Evolutionary conservation across 2,329 filamentous ascomycete species (phyloP).

Genomic region (Epichloe gansuensis): DNA sequence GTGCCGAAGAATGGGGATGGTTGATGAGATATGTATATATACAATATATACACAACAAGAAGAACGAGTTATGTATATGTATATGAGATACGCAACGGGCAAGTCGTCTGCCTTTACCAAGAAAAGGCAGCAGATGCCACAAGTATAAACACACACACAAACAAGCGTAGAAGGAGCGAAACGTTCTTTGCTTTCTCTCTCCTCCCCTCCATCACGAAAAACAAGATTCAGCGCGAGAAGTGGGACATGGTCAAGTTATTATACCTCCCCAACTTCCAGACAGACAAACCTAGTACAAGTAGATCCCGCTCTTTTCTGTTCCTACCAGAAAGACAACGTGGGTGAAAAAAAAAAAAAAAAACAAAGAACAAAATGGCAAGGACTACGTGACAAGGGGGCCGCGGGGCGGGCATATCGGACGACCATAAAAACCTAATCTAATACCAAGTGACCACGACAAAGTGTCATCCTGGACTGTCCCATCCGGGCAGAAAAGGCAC

Average conservation of each 20-base stretch:
- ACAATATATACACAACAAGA: not conserved
- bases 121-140: not conserved
- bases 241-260: constrained; percentile 1
- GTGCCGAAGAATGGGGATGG: not conserved
- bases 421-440: not conserved
- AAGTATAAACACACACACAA: no score
- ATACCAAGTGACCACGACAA: constrained; percentile 3
- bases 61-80: not conserved
- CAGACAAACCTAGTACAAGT: not conserved
- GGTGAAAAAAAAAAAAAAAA: no score
- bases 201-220: not conserved
- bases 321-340: no score
- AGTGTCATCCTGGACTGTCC: not conserved
- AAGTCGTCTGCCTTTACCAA: not conserved
- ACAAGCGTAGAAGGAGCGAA: constrained; percentile 16
- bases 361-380: not conserved
- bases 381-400: not conserved
- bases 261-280: not conserved
- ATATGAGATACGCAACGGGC: not conserved
- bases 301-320: no score
- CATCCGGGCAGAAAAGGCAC: constrained; percentile 1
- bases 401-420: not conserved
- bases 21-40: not conserved
- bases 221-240: not conserved
- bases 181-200: not conserved